Base-by-base conservation (phyloP, 176 grass and related monocot genomes). In the Bolboschoenus planiculmis region DNA sequence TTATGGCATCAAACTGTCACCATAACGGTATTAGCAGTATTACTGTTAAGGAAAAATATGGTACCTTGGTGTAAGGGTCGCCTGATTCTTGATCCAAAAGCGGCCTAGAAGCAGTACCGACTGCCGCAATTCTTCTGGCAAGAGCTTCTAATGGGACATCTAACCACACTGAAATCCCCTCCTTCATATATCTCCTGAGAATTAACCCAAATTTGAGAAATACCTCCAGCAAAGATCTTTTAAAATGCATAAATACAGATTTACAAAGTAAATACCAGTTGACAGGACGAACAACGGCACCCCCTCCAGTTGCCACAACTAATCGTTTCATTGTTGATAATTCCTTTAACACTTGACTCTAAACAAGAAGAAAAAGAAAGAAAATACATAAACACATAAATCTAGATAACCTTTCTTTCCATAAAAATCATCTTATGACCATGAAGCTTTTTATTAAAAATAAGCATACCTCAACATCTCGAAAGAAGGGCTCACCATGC, bases 221-320 rank as follows among this genome's bases (percentile, higher is more conserved):
- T 85, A 39, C 74, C 27, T 59, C 51, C 67, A 48, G 78, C 5
- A 15, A 83, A 65, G 46, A 75, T 9, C 85, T 79, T 46, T 47
- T 81, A 39, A 71, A 56, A 63, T 53, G 3, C 55, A 35, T 50
- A 8, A 1, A 39, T 20, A 24, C 18, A 56, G 7, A 56, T 71
- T 88, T 56, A 27, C 70, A 66, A 71, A 56, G 16, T 59, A 20
- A 71, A 63, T 99, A 99, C 96, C 96, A 99, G 84, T 99, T 99
- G 84, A 91, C 75, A 67, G 96, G 93, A 29, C 96, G 91, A 83
- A 99, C 92, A 83, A 99, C 96, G 57, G 93, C 96, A 43, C 92
- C 96, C 74, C 96, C 96, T 51, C 96, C 96, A 29, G 96, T 99
- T 24, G 96, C 96, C 80, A 99, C 92, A 91, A 99, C 92, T 85